A percentile compares a stretch with the other conserved stretches of the same genome.
These are phyloP conservation scores for Pythium dissimile DNA, from an alignment of 352 stramenopile species.

Conservation along the genomic window DNA sequence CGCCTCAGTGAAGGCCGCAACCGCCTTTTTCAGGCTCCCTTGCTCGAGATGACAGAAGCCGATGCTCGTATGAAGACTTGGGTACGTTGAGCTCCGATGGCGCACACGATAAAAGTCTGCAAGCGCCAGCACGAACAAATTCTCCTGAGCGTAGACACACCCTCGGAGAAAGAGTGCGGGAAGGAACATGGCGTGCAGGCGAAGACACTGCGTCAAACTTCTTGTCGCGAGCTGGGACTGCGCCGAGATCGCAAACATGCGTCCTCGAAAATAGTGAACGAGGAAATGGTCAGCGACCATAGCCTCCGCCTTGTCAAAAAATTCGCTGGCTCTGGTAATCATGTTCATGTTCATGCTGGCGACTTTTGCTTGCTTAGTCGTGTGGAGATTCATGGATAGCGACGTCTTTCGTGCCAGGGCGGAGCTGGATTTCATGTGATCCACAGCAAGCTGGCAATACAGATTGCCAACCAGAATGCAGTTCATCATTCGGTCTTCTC, in stretches of 20 bases:
- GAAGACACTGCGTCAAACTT: constrained; percentile 32
- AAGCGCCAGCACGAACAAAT: constrained; percentile 43
- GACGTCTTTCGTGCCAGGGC: constrained; percentile 23
- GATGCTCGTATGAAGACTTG: constrained; percentile 44
- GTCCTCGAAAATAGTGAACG: constrained; percentile 38
- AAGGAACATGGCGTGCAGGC: constrained; percentile 37
- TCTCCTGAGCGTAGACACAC: constrained; percentile 48
- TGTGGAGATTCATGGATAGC: constrained; percentile 19
- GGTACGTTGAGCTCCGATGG: constrained; percentile 40
- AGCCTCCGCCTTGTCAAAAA: constrained; percentile 34
- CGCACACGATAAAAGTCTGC: constrained; percentile 52
- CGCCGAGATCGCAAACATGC: constrained; percentile 36
- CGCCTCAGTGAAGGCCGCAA: constrained; percentile 45
- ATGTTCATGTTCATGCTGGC: constrained; percentile 30
- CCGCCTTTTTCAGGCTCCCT: constrained; percentile 33
- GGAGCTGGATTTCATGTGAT: constrained; percentile 36
- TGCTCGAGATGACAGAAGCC: constrained; percentile 50
- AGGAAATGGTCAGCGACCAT: constrained; percentile 37
- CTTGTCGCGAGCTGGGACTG: constrained; percentile 28
- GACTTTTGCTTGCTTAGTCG: constrained; percentile 24
- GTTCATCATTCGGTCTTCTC: constrained; percentile 33
- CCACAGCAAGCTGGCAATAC: constrained; percentile 50
- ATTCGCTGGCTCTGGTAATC: constrained; percentile 25
- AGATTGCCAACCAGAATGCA: constrained; percentile 49
- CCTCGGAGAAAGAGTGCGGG: constrained; percentile 52